phyloP scores from a whole-genome alignment of 805 yeast species.

The Pichia deserticola region DNA sequence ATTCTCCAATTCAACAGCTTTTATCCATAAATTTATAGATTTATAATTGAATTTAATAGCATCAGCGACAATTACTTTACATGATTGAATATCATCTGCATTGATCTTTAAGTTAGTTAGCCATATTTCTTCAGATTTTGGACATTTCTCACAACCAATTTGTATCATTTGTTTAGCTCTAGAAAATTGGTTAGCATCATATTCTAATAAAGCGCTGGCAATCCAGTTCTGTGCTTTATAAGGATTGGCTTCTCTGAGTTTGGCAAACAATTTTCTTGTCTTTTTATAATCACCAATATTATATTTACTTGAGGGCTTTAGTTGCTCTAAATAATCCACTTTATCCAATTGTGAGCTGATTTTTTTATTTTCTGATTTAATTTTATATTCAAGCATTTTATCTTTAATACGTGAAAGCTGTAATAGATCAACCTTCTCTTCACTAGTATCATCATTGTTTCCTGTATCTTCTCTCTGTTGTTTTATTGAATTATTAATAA shows the following conservation, averaged over 20 bases:
- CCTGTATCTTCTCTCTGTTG: no score
- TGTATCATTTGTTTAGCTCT: slow-evolving; percentile 54
- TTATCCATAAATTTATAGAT: slow-evolving; percentile 64
- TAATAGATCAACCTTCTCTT: slow-evolving; percentile 33
- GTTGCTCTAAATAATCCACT: slow-evolving; percentile 35
- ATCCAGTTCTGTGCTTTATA: slow-evolving; percentile 75
- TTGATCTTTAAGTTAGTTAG: slow-evolving; percentile 67
- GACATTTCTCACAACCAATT: slow-evolving; percentile 70
- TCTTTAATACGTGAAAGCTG: slow-evolving; percentile 26
- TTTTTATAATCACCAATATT: slow-evolving; percentile 50
- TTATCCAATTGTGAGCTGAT: slow-evolving; percentile 25
- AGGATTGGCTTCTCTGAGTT: slow-evolving; percentile 68
- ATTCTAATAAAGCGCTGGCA: slow-evolving; percentile 75
- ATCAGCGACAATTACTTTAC: slow-evolving; percentile 55
- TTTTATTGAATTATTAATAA: slow-evolving; percentile 32
- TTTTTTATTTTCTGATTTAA: background rate
- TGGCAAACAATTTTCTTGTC: slow-evolving; percentile 53
- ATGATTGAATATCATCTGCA: slow-evolving; percentile 32
- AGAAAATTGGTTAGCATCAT: slow-evolving; percentile 45
- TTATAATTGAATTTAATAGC: slow-evolving; percentile 52
- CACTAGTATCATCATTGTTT: slow-evolving; percentile 13
- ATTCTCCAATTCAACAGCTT: slow-evolving; percentile 59
- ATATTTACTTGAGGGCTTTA: slow-evolving; percentile 23
- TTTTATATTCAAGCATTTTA: slow-evolving; percentile 6
- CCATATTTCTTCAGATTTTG: slow-evolving; percentile 71